Base-by-base conservation (phyloP, 495 filamentous ascomycete genomes). In the Hypomontagnella submonticulosa region DNA sequence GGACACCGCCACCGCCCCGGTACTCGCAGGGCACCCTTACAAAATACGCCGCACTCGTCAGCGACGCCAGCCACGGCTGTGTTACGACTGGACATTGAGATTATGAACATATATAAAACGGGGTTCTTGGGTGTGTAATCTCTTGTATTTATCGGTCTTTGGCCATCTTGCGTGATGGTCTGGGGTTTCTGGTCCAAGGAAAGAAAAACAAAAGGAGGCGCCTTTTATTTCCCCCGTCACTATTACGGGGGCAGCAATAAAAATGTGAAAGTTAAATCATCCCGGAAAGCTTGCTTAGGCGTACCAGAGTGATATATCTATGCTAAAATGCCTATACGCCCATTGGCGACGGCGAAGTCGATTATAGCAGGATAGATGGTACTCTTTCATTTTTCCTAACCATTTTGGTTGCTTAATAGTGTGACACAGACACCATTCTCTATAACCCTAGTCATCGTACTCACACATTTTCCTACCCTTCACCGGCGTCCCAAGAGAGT, bases 11-110 rank as follows among this genome's bases (percentile, higher is more conserved):
- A 40, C 75, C 82, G 64, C 64, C 87, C 46, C 89, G 87, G 76
- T 92, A 90, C 61, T 79, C 77, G 16, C 87, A 87, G 76, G 91
- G 91, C 9, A 93, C 91, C 11, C 75, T 94, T 61, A 87, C 85
- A 63, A 93, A 93, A 78, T 94, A 94, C 69, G 84, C 89, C 16
- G 80, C 78, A 73, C 67, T 85, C 43, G 88, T 94, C 36, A 84
- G 79, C 58, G 89, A 93, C 75, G 91, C 91, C 5, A 91, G 88
- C 79, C 87, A 88, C 57, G 91, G 91, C 34, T 93, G 91, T 73
- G 87, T 94, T 37, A 94, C 91, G 4, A 91, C 93, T 71, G 82
- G 74, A 11, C 46, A 48, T 30, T 58, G 41, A 68, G 32, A 10
- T 2, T 4, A 19, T 52, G 34, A 23, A 33, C 4, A 15, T 42